Percentiles rank a stretch among this genome's conserved stretches.
phyloP scores from a whole-genome alignment of 176 grass and related monocot species.

The Lolium rigidum region DNA sequence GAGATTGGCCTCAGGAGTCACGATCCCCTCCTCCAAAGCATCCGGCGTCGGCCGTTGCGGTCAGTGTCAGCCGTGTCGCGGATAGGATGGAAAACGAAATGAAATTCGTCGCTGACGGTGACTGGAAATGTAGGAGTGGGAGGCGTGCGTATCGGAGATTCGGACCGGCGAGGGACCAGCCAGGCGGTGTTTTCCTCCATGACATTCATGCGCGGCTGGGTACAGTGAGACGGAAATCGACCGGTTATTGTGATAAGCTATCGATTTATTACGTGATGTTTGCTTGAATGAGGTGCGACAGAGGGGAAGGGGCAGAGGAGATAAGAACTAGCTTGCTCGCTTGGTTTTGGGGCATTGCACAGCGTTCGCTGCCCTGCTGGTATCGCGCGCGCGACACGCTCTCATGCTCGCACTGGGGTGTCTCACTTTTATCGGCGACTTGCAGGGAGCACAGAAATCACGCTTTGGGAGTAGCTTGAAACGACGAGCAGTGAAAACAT shows the following conservation, averaged over 20 bases:
- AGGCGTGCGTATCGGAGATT: neutral
- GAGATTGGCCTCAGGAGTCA: constrained; percentile 20
- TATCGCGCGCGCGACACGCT: neutral
- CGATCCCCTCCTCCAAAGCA: constrained; percentile 24
- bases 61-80: constrained; percentile 30
- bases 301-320: neutral
- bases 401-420: neutral
- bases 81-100: neutral
- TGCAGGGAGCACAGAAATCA: no score
- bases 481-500: neutral
- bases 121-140: neutral
- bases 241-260: neutral
- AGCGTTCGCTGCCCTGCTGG: neutral
- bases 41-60: constrained; percentile 41
- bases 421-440: neutral
- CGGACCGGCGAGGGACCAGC: neutral
- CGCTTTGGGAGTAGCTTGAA: neutral
- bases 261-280: neutral
- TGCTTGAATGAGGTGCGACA: neutral
- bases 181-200: neutral
- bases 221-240: neutral
- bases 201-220: neutral
- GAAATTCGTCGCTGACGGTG: constrained; percentile 22
- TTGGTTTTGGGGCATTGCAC: constrained; percentile 11
- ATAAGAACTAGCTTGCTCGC: neutral